These are phyloP conservation scores for Cordyceps cateniannulata DNA, from an alignment of 2,329 filamentous ascomycete species.

Conservation along the genomic window DNA sequence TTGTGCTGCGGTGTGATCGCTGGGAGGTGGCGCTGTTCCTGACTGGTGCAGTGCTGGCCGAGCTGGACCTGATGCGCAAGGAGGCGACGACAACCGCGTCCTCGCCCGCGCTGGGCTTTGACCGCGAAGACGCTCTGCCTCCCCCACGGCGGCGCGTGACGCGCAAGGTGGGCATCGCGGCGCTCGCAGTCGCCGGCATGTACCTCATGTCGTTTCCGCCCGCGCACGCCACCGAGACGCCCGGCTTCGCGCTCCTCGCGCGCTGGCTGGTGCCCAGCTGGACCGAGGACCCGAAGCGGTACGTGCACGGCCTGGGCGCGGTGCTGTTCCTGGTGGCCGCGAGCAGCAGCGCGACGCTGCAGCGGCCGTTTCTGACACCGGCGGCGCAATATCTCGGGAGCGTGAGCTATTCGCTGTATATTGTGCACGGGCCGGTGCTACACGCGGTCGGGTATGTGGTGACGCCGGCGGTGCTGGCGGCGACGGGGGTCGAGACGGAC, in stretches of 20 bases:
- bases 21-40: slow-evolving; percentile 10
- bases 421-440: slow-evolving; percentile 12
- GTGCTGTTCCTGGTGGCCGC: slow-evolving; percentile 5
- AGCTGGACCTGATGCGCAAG: background rate
- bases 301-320: slow-evolving; percentile 5
- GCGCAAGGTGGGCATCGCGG: background rate
- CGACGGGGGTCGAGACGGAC: background rate
- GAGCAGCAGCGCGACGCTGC: background rate
- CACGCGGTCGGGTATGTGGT: slow-evolving; percentile 8
- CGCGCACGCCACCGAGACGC: background rate
- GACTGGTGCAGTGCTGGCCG: background rate
- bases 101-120: background rate
- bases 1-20: background rate
- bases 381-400: slow-evolving; percentile 10
- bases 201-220: slow-evolving; percentile 9
- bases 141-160: background rate
- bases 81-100: background rate
- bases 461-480: background rate
- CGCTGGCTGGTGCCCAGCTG: slow-evolving; percentile 1
- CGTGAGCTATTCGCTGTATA: slow-evolving; percentile 12
- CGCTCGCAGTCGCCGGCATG: background rate
- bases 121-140: background rate
- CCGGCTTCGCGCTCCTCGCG: background rate
- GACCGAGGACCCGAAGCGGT: slow-evolving; percentile 2
- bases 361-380: slow-evolving; percentile 7